Base-by-base conservation (phyloP, 2,329 filamentous ascomycete species). In the Arthrobotrys conoides region DNA sequence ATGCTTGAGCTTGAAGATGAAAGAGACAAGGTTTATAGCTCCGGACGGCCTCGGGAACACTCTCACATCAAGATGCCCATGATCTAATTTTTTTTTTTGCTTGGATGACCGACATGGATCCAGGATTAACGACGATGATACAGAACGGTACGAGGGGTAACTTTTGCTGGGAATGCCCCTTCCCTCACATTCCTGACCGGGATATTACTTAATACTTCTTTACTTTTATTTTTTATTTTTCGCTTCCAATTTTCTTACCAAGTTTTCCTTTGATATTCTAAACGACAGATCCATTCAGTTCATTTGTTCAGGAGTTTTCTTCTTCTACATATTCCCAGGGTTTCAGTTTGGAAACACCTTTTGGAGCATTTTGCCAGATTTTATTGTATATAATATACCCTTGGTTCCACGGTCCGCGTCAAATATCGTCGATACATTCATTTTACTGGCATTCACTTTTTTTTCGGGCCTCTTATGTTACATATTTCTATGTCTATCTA, bases 1-100 rank as follows among this genome's bases (percentile, higher is more conserved):
- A 77, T 77, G 73, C 73, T 77, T 49, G 67, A 77, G 44, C 67
- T 77, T 16, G 73, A 77, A 22, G 73, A 77, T 38, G 67, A 77
- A 46, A 71, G 73, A 46, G 73, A 77, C 36, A 77, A 71, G 59
- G 73, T 77, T 66, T 77, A 77, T 49, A 77, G 73, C 73, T 77
- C 73, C 5, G 67, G 67, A 30, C 61, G 73, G 24, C 73, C 66
- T 16, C 64, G 73, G 36, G 71, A 75, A n/a, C 24, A 27, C 63
- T 20, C 57, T 61, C 61, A 71, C 36, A 51, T 71, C 14, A 77
- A 77, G 46, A 71, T 71, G 51, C 51, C 68, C 16, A 77, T 71
- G 67, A 71, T 77, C 46, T 71, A 68, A 53, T n/a, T 20, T 16
- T 44, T 38, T 41, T 61, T 57, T 59, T 53, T 46, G 44, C 18